phyloP scores from a whole-genome alignment of 73 alveolate species.

The Stentor coeruleus region DNA sequence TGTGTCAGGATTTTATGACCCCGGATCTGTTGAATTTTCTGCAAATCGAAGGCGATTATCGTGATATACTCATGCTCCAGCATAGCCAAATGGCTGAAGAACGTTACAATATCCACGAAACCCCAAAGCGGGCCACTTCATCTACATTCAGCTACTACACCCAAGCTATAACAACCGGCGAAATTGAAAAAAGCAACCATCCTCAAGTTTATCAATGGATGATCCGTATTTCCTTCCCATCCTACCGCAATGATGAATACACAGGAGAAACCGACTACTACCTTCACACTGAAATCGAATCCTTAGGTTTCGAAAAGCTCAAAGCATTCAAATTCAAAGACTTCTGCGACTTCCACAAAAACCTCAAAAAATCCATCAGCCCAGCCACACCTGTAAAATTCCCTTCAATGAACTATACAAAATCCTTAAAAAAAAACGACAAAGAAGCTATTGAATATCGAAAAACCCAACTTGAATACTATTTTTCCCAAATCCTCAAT shows the following conservation, averaged over 20 bases:
- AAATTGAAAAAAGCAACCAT: neutral
- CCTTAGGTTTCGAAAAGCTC: neutral
- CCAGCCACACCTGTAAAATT: conserved; percentile 22
- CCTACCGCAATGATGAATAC: neutral
- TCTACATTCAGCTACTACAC: neutral
- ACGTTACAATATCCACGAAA: neutral
- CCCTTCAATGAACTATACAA: conserved; percentile 21
- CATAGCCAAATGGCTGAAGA: neutral
- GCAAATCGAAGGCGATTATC: conserved; percentile 3
- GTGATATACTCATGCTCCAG: neutral
- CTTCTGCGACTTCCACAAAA: conserved; percentile 15
- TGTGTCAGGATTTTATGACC: conserved; percentile 1
- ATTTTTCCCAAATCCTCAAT: neutral
- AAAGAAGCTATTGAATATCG: conserved; percentile 9
- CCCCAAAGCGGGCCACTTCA: neutral
- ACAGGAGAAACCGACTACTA: neutral
- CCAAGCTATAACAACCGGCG: neutral
- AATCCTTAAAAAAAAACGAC: conserved; percentile 7
- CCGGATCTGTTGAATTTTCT: conserved; percentile 22
- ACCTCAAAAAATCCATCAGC: neutral
- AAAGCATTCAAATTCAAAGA: neutral
- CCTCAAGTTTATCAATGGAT: neutral
- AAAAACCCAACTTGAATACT: neutral
- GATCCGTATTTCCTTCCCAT: neutral
- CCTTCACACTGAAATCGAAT: neutral